Conservation (phyloP, 2,329 filamentous ascomycete species). For the Aspergillus sp. region DNA sequence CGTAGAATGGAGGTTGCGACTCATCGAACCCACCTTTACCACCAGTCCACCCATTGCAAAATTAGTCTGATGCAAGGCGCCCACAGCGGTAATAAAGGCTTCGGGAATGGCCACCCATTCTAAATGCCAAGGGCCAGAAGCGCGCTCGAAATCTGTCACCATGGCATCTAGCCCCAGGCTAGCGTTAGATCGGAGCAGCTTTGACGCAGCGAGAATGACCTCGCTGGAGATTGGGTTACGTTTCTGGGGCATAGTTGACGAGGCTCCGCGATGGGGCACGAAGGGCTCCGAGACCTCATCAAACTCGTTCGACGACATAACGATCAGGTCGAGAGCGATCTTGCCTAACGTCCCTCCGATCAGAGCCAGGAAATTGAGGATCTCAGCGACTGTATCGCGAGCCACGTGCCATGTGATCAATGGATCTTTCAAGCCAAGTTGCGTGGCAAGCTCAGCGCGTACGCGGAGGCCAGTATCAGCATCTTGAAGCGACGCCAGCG, state of each 20-base stretch:
- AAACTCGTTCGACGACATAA: constrained; percentile 59
- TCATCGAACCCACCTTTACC: constrained; percentile 52
- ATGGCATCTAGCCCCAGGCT: constrained; percentile 55
- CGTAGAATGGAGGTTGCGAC: constrained; percentile 52
- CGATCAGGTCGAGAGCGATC: constrained; percentile 55
- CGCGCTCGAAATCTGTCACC: constrained; percentile 59
- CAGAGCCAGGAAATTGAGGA: constrained; percentile 54
- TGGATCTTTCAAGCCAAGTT: constrained; percentile 50
- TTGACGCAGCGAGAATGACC: constrained; percentile 55
- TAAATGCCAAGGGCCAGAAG: constrained; percentile 59
- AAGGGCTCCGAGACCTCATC: constrained; percentile 57
- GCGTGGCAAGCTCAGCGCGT: constrained; percentile 49
- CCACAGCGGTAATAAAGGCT: constrained; percentile 54
- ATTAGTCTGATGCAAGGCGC: constrained; percentile 55
- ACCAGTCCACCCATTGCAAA: constrained; percentile 54
- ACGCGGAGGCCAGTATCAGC: constrained; percentile 51
- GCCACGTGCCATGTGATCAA: constrained; percentile 59
- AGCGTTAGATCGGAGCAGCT: constrained; percentile 54
- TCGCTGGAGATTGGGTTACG: constrained; percentile 60
- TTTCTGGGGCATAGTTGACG: constrained; percentile 60
- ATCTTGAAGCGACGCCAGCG: constrained; percentile 53
- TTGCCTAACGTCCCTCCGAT: constrained; percentile 56
- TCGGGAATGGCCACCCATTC: constrained; percentile 59
- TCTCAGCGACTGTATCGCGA: constrained; percentile 55
- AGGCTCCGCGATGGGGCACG: constrained; percentile 54